Evolutionary conservation across 208 protist species (phyloP), one percentile per base, ranked within the genome.

Genomic region (Acanthamoeba sp.): DNA sequence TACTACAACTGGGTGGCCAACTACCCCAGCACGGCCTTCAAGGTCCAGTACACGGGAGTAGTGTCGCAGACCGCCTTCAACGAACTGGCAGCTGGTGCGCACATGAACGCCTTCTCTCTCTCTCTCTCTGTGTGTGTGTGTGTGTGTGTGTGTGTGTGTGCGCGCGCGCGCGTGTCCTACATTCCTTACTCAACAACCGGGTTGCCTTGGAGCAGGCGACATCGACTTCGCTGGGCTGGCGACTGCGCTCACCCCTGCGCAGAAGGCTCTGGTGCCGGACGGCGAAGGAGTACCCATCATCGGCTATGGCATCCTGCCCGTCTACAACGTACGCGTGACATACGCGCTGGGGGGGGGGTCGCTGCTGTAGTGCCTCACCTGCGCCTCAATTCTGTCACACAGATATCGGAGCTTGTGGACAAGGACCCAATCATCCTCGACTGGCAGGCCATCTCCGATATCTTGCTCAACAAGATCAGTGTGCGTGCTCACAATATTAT

Each of bases 1-100:
- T 88, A 66, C 52, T 42, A n/a, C 32, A 88, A 1, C 3, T 88
- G 80, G 80, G 80, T 64, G 50, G 52, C 50, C 52, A 64, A 88
- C 45, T 88, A 88, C 52, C 50, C 45, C 4, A 66, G 50, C 80
- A 88, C 50, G 32, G n/a, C 42, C 34, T 88, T 62, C 52, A 88
- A 88, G 34, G 52, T 88, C n/a, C 45, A 88, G 52, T 88, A 88
- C 45, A 45, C 80, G 16, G 0, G 16, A 0, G 42, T 5, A 0
- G 52, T 55, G 3, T 66, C 80, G 0, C 80, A 55, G 45, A 64
- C 50, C 62, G 45, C 80, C 1, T 29, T 88, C 32, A 40, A 14
- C 45, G 50, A 88, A 22, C 18, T 88, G 80, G 52, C 52, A 2
- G 80, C 80, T 7, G 76, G 76, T 85, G 50, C 24, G 29, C 27